These are phyloP conservation scores for Neoscytalidium dimidiatum DNA, from an alignment of 2,329 filamentous ascomycete genomes.

Conservation along the genomic window DNA sequence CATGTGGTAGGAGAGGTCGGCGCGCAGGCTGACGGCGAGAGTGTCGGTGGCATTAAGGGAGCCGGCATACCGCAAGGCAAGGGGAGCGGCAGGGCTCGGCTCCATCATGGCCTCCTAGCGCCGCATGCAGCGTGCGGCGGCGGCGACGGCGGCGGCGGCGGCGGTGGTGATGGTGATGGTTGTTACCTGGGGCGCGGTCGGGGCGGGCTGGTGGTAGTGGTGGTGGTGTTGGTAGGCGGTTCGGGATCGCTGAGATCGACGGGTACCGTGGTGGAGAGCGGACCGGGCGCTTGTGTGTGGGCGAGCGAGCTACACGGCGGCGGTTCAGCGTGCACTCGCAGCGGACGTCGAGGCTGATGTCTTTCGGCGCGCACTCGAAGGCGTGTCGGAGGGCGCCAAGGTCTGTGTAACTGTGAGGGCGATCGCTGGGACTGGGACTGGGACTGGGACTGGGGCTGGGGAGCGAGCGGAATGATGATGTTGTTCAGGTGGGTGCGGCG, in stretches of 20 bases:
- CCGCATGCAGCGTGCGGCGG: constrained; percentile 9
- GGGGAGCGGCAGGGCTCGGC: not conserved
- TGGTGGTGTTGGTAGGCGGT: not conserved
- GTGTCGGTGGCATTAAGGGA: not conserved
- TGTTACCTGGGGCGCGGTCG: not conserved
- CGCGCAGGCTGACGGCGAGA: constrained; percentile 5
- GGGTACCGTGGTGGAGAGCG: not conserved
- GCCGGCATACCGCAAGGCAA: not conserved
- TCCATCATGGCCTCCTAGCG: not conserved
- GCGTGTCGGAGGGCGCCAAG: not conserved
- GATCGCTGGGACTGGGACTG: constrained; percentile 1
- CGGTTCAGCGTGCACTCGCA: too few species aligned
- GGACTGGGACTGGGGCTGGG: too few species aligned
- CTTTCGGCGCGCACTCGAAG: too few species aligned
- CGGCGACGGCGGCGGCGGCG: not conserved
- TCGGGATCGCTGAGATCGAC: constrained; percentile 10
- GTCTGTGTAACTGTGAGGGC: constrained; percentile 3
- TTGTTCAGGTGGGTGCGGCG: not conserved
- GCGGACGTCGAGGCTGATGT: not conserved
- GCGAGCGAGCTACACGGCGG: not conserved
- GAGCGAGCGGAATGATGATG: not conserved
- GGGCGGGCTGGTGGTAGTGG: not conserved
- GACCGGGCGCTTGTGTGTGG: not conserved
- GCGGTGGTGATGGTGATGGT: not conserved
- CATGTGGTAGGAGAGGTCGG: constrained; percentile 10